phyloP scores from a whole-genome alignment of 441 rosid genomes.

The Erodium trifolium region DNA sequence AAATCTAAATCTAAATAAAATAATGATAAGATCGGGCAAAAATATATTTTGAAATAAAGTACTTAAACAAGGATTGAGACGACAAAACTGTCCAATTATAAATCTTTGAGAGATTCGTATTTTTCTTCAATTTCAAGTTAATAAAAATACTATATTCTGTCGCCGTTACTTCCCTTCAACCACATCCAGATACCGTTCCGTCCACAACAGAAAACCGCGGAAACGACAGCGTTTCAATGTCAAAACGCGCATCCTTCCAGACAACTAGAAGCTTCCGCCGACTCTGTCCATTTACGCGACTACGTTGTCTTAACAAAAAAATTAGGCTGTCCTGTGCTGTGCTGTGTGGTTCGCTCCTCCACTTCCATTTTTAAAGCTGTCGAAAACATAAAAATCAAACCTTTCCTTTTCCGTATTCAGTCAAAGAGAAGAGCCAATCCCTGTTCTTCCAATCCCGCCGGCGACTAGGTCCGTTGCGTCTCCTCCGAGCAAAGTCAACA shows the following conservation, averaged over 20 bases:
- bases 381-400: not conserved
- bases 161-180: too few species aligned
- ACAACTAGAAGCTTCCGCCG: not conserved
- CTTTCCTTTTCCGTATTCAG: not conserved
- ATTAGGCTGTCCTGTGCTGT: not conserved
- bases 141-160: too few species aligned
- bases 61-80: too few species aligned
- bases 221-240: too few species aligned
- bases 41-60: too few species aligned
- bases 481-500: not conserved
- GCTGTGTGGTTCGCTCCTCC: not conserved
- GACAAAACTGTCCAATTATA: too few species aligned
- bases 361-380: not conserved
- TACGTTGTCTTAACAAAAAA: not conserved
- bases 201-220: too few species aligned
- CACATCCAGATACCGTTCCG: too few species aligned
- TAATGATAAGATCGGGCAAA: too few species aligned
- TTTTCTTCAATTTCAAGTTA: too few species aligned
- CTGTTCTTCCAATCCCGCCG: not conserved
- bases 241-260: not conserved
- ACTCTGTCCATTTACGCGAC: not conserved
- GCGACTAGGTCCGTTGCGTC: not conserved
- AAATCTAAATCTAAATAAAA: too few species aligned
- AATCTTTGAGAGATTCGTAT: too few species aligned
- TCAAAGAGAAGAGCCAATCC: not conserved